Evolutionary conservation across 1,284 basidiomycete genomes (phyloP), one percentile per base, ranked within the genome.

Genomic region (Ganoderma resinaceum): DNA sequence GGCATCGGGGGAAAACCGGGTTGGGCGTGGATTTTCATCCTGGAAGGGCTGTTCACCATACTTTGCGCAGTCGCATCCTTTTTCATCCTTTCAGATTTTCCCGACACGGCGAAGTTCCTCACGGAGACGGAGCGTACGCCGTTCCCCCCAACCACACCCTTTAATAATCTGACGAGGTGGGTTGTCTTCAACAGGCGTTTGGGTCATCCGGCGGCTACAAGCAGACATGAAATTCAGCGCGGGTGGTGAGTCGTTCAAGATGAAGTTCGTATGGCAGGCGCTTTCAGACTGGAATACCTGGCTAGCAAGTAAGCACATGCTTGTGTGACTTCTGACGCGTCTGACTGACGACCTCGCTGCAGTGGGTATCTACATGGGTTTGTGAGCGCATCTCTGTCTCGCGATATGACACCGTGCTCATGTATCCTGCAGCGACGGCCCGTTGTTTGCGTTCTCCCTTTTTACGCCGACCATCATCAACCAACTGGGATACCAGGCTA

Each of bases 11-110:
- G 89, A 37, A 87, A 85, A 72, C 81, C 85, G 26, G 90, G 80
- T 16, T 87, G 86, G 85, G 82, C 84, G 16, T 91, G 89, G 90
- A 91, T 93, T 65, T 92, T 93, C 79, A 93, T 94, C 69, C 80
- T 95, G 3, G 92, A 94, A 79, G 93, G 92, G 12, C 80, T 94
- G 46, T 82, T 87, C 55, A 95, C 93, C 0, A 82, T 93, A 38
- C 29, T 87, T 9, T 81, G 84, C 57, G 87, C 85, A 1, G 62
- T 82, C 14, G 78, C 78, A 0, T 86, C 87, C 11, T 89, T 86
- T 82, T 89, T 83, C 80, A 80, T 89, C 71, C 80, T 89, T 43
- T 80, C 84, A 65, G 88, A 90, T 77, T 89, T 89, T 75, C 88
- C 89, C 0, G 87, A 87, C 66, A 86, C 82, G 0, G 87, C 89